Evolutionary conservation across 768 basidiomycete species (phyloP).

Genomic region (Boletus rex-veris): DNA sequence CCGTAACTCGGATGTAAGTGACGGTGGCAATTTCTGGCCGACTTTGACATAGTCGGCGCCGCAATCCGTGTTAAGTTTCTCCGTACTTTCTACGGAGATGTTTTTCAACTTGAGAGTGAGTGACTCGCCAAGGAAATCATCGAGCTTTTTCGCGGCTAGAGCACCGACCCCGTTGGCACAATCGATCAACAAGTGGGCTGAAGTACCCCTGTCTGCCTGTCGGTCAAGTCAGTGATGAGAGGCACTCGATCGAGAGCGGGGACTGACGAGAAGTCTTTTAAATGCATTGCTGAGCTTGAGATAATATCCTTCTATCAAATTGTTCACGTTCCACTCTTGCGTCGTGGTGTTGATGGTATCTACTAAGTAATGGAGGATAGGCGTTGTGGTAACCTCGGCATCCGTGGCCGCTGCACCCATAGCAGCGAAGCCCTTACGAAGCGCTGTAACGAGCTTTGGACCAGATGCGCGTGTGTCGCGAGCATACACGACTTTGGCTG

Average conservation of each 20-base stretch:
- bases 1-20: conserved; percentile 56
- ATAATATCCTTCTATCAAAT: conserved; percentile 80
- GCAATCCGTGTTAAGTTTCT: conserved; percentile 80
- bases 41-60: conserved; percentile 99
- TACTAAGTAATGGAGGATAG: conserved; percentile 93
- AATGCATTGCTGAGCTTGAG: conserved; percentile 78
- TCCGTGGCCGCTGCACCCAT: conserved; percentile 66
- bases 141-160: conserved; percentile 59
- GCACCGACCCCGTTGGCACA: conserved; percentile 99
- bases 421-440: conserved; percentile 79
- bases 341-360: conserved; percentile 84
- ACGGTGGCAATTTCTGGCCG: conserved; percentile 79
- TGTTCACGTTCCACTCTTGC: conserved; percentile 73
- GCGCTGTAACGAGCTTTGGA: conserved; percentile 63
- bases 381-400: conserved; percentile 88
- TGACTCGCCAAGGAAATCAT: conserved; percentile 53
- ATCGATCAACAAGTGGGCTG: conserved; percentile 74
- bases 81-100: conserved; percentile 56
- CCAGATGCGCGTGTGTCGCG: conserved; percentile 93
- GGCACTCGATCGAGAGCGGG: not conserved
- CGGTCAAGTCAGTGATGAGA: conserved; percentile 5
- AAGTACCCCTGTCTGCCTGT: conserved; percentile 56
- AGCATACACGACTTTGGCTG: conserved; percentile 84
- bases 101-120: conserved; percentile 70
- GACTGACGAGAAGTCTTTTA: conserved; percentile 79